phyloP scores from a whole-genome alignment of 176 grass and related monocot species.

The Miscanthus lutarioriparius region DNA sequence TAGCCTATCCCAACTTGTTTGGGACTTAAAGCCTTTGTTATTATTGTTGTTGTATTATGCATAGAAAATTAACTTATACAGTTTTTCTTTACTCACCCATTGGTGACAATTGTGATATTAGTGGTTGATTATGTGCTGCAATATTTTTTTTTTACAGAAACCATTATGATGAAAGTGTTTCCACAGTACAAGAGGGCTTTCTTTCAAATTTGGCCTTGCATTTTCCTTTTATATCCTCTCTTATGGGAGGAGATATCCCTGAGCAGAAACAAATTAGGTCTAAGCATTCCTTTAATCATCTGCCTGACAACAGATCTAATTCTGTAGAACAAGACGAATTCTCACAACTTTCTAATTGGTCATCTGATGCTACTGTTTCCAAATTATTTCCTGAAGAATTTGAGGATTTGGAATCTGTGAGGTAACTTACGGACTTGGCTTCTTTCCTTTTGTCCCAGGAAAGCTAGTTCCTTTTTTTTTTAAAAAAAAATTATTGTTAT shows the following conservation, averaged over 20 bases:
- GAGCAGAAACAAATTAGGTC: conserved; percentile 24
- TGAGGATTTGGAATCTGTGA: conserved; percentile 36
- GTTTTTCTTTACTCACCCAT: conserved; percentile 19
- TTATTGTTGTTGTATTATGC: no score
- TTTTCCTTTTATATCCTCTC: conserved; percentile 73
- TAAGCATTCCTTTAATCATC: conserved; percentile 32
- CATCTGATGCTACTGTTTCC: conserved; percentile 27
- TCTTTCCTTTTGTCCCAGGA: conserved; percentile 13
- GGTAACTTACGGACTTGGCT: conserved; percentile 38
- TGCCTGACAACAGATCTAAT: conserved; percentile 29
- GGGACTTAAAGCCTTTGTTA: no score
- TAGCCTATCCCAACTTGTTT: no score
- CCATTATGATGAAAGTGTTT: conserved; percentile 39
- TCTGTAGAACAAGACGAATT: conserved; percentile 9
- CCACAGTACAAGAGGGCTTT: conserved; percentile 56
- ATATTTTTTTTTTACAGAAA: conserved; percentile 38
- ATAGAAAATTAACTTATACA: neutral
- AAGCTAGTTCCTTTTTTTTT: conserved; percentile 3
- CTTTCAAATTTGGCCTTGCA: conserved; percentile 57
- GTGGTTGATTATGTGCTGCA: conserved; percentile 14
- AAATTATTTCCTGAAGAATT: conserved; percentile 46
- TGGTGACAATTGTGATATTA: neutral
- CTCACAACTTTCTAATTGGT: conserved; percentile 33
- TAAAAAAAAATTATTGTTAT: neutral
- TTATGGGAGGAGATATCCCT: conserved; percentile 56